Base-by-base conservation (phyloP, 441 rosid species). In the Sinapis alba region DNA sequence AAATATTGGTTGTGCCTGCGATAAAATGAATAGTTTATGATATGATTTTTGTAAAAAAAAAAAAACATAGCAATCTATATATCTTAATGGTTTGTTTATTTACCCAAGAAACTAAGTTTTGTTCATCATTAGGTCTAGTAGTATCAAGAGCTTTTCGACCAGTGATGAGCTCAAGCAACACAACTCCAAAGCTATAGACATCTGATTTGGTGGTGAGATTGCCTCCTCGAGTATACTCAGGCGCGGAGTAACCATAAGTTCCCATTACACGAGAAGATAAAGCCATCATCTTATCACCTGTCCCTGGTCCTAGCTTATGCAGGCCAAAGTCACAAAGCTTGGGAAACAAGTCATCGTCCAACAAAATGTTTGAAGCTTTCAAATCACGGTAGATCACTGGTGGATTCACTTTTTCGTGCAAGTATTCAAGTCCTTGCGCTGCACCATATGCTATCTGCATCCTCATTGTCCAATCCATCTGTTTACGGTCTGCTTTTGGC, bases 21-120 rank as follows among this genome's bases (percentile, higher is more conserved):
- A 24, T 24, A 24, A 27, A 30, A 57, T 7, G 38, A 8, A 20
- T 16, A 24, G 27, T 10, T 26, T 6, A 43, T 20, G 28, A 6
- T 9, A 10, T 34, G 10, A 34, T 34, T 34, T 10, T 8, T 32
- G 27, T 32, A 32, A 6, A 43, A 43, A n/a, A 43, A 32, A 6
- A 43, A 43, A n/a, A 43, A 6, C 1, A 24, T 23, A 67, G 12
- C 3, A 60, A 10, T 16, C 3, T 59, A 7, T 58, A 7, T 58
- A 3, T 68, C 41, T 24, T 13, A 6, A 41, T 57, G 12, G 24
- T 56, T 74, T 57, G 6, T 13, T 57, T 24, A 2, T 5, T 65
- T 86, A 96, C 99, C 99, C 99, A 93, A 70, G 92, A 38, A 79
- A 96, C 95, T 59, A 96, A 84, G 79, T 92, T 96, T 53, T 93